Evolutionary conservation across 169 alveolate species (phyloP), one percentile per base, ranked within the genome.

Genomic region (Cyclospora cayetanensis): DNA sequence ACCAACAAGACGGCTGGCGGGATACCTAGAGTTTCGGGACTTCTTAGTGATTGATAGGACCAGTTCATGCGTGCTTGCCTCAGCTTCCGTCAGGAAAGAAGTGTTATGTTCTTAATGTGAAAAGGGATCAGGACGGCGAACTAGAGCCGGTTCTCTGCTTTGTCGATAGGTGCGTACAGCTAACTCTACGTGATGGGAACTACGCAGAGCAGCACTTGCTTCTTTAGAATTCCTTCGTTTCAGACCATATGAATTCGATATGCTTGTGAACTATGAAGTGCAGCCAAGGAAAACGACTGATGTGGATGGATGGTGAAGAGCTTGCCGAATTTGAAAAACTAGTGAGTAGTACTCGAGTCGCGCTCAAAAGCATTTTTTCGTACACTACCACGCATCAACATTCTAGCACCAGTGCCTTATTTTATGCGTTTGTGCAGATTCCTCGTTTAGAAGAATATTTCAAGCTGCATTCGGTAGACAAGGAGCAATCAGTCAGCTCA

Each of bases 61-160:
- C 39, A 35, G 35, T 60, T 43, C 31, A 27, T 31, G 89, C 52
- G 4, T 80, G 42, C 15, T 34, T n/a, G 20, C 20, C n/a, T 53
- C 87, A 91, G 94, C 92, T 91, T 18, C 94, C 94, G 1, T 91
- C 94, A 22, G 94, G 94, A 11, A 91, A 91, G 50, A 39, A 86
- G 46, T 91, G 94, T 84, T 91, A 83, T 46, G 92, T 91, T 1
- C 84, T 91, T 90, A 83, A 83, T 60, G 92, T 90, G 25, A 91
- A 91, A 60, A 82, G 94, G 37, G 94, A 91, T 43, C 92, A 83
- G 60, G 94, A 91, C 31, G 94, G 94, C 9, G 79, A 82, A 42
- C 82, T 76, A n/a, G 94, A 91, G 46, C 94, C 94, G 52, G 91
- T 85, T n/a, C 83, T 91, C 35, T 91, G 94, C 84, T 85, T 91